Base-by-base conservation (phyloP, 257 asterid genomes). In the Buddleja alternifolia region DNA sequence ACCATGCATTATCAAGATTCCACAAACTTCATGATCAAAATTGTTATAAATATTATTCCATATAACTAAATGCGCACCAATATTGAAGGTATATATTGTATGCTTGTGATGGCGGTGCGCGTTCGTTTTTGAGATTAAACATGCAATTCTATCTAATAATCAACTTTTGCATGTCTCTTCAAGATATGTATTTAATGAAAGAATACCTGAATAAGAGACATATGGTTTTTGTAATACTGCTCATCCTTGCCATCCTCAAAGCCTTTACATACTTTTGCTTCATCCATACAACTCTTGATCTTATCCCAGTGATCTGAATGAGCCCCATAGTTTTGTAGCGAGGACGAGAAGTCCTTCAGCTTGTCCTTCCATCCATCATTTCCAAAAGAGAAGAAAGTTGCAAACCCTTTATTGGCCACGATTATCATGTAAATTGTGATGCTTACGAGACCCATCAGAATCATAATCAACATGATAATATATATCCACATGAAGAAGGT, bases 221-320 rank as follows among this genome's bases (percentile, higher is more conserved):
- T 20, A 63, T 60, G 55, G 1, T 21, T 46, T 19, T 29, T 71
- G 75, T 73, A 66, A 25, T 50, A 58, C 0, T 73, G 68, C 3
- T 72, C 57, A 32, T 19, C 12, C 59, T 64, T 56, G 0, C 60
- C 78, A 19, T 7, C 66, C 11, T 54, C 56, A 52, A 78, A 54
- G 10, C 32, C 59, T 0, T 73, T 62, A 42, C 95, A 87, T 11
- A 79, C n/a, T 4, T 52, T 55, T 12, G 52, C 53, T 0, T 74
- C 79, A 17, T 36, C 76, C 83, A 88, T 63, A 57, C 95, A 85
- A 46, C 77, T 81, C 90, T 71, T 85, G 5, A 88, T 73, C 59
- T 73, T 59, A 9, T 68, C 81, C 95, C 95, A 85, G 20, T 88
- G 81, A 0, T 78, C 68, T 0, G 24, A 75, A 73, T 82, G 74